These are phyloP conservation scores for Trichosporon sp. DNA, from an alignment of 1,284 basidiomycete genomes.

Conservation along the genomic window DNA sequence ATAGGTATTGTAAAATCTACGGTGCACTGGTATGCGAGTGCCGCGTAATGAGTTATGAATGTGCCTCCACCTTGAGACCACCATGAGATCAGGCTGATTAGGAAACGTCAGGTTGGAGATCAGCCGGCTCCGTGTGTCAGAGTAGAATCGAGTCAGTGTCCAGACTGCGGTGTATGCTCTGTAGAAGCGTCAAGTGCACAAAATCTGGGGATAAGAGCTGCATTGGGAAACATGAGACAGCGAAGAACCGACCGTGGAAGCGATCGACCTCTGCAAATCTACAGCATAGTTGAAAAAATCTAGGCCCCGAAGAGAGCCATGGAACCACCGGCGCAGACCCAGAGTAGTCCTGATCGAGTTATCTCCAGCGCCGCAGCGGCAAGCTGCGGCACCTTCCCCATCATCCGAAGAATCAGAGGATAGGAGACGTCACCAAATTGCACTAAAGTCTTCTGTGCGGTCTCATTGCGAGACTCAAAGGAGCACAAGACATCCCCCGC, in stretches of 20 bases:
- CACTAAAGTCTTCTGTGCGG: conserved; percentile 54
- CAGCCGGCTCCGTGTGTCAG: too few species aligned
- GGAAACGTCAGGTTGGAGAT: not conserved
- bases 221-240: not conserved
- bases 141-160: not conserved
- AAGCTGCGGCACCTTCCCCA: not conserved
- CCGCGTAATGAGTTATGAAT: not conserved
- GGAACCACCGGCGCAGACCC: conserved; percentile 53
- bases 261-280: not conserved
- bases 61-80: not conserved
- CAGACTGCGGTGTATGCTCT: too few species aligned
- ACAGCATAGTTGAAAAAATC: conserved; percentile 43
- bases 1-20: conserved; percentile 17
- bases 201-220: not conserved
- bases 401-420: not conserved
- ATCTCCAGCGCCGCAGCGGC: conserved; percentile 34
- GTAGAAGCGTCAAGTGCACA: too few species aligned
- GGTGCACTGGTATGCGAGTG: conserved; percentile 4
- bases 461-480: not conserved
- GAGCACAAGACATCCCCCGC: conserved; percentile 41
- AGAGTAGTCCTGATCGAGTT: conserved; percentile 61
- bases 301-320: conserved; percentile 44
- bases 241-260: not conserved
- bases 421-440: conserved; percentile 58
- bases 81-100: not conserved